A percentile compares a stretch with the other conserved stretches of the same genome.
These are phyloP conservation scores for Aspergillus sp. DNA, from an alignment of 2,329 filamentous ascomycete species.

Conservation along the genomic window DNA sequence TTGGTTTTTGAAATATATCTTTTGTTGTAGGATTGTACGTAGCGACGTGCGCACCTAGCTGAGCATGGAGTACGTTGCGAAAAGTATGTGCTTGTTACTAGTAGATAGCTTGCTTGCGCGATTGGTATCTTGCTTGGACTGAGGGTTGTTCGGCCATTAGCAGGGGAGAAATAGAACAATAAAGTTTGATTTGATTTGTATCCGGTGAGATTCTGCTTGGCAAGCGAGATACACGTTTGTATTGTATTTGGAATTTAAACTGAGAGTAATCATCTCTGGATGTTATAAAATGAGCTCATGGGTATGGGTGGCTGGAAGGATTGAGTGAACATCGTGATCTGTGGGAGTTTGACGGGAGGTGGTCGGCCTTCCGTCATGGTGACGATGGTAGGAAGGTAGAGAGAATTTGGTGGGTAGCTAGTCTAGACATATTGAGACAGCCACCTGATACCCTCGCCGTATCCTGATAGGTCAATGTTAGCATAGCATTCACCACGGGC, in stretches of 20 bases:
- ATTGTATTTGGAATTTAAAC: not conserved
- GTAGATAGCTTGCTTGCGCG: not conserved
- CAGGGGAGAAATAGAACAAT: not conserved
- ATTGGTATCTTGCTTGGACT: not conserved
- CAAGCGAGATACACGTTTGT: not conserved
- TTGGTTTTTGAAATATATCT: too few relatives aligned
- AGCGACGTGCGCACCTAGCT: too few relatives aligned
- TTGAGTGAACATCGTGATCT: not conserved
- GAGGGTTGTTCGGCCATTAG: too few relatives aligned
- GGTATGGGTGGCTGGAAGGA: not conserved
- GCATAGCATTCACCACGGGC: slow-evolving; percentile 1
- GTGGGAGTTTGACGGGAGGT: not conserved
- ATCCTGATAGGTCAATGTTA: slow-evolving; percentile 56
- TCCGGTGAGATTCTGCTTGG: not conserved
- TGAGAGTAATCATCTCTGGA: not conserved
- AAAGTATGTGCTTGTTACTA: not conserved
- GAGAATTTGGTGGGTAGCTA: not conserved
- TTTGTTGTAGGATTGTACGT: too few relatives aligned
- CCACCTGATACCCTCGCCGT: slow-evolving; percentile 90
- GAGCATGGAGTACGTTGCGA: too few relatives aligned
- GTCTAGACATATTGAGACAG: slow-evolving; percentile 85
- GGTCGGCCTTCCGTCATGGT: not conserved
- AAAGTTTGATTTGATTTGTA: not conserved
- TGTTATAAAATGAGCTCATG: not conserved
- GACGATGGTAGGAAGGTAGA: not conserved